Percentiles rank a stretch among this genome's conserved stretches.
Conservation (phyloP, 176 grass and related monocot species). For the Eragrostis curvula region DNA sequence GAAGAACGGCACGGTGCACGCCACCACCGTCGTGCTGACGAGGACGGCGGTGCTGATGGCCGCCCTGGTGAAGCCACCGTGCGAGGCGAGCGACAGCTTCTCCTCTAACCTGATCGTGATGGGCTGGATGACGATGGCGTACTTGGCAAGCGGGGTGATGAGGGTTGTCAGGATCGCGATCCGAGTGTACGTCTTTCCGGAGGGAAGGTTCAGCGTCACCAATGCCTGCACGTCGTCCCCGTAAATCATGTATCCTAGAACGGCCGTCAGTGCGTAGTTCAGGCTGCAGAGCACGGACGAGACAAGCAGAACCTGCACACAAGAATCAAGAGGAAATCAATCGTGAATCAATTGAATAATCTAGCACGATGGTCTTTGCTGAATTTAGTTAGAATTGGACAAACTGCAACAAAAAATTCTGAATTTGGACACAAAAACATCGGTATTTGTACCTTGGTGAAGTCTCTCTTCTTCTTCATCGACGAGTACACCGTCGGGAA, state of each 20-base stretch:
- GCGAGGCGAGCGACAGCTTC: background rate
- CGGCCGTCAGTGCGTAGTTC: conserved; percentile 56
- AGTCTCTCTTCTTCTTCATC: conserved; percentile 49
- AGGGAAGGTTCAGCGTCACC: conserved; percentile 67
- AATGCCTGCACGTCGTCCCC: conserved; percentile 48
- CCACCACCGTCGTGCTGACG: conserved; percentile 54
- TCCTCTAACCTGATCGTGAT: conserved; percentile 52
- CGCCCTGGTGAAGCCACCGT: background rate
- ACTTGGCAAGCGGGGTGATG: conserved; percentile 65
- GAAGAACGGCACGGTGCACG: conserved; percentile 60
- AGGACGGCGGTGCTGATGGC: conserved; percentile 49
- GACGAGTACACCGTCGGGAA: conserved; percentile 68
- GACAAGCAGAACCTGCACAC: conserved; percentile 47
- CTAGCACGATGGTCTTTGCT: background rate
- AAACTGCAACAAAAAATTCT: background rate
- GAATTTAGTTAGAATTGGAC: background rate
- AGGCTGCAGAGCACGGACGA: conserved; percentile 56
- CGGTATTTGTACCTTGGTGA: conserved; percentile 46
- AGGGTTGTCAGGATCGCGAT: conserved; percentile 62
- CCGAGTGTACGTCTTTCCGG: conserved; percentile 53
- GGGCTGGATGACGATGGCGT: conserved; percentile 56
- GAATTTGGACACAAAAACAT: too few relatives aligned
- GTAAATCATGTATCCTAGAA: conserved; percentile 64
- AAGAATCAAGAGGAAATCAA: background rate
- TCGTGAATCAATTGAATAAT: too few relatives aligned